Base-by-base conservation (phyloP, 2,329 filamentous ascomycete genomes). In the Colletotrichum liaoningense region DNA sequence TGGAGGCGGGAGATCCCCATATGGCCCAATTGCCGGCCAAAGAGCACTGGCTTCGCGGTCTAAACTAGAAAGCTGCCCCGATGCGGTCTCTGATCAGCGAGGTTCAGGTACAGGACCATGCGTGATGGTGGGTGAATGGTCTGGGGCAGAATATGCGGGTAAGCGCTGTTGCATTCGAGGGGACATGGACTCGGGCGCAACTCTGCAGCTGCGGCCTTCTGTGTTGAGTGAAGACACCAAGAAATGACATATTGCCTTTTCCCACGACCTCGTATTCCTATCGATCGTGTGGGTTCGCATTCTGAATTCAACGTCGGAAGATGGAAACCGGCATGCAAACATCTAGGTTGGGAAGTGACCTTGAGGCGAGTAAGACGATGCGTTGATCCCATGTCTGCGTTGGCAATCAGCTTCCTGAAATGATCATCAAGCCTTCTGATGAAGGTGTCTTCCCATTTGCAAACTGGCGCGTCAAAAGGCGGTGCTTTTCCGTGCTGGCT, bases 1-100 rank as follows among this genome's bases (percentile, higher is more conserved):
- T 69, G 67, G 66, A 49, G 59, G 49, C 55, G 66, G 70, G 70
- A 62, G 70, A 70, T 60, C 70, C 66, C 30, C 66, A 19, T 46
- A 69, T 52, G 52, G 65, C n/a, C 49, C 66, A 63, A 46, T 46
- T 72, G 69, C 65, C 69, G 69, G 14, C 65, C 52, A 26, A 52
- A 24, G 65, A 35, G n/a, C 49, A 19, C 26, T 24, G 19, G 52
- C 35, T 7, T n/a, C 22, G 16, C 19, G 5, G 26, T 62, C 28
- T 14, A 28, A 26, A 28, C 22, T 28, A 24, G 46, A 33, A 26
- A 57, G 5, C 11, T 60, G 56, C 33, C 33, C 49, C 30, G 46
- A 35, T 62, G 30, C 19, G 35, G 42, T 16, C n/a, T 30, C 19
- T 42, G 35, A 9, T 52, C 28, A 52, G 28, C 46, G 46, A 54